Evolutionary conservation across 306 rosid genomes (phyloP).

Genomic region (Cajanus cajan): DNA sequence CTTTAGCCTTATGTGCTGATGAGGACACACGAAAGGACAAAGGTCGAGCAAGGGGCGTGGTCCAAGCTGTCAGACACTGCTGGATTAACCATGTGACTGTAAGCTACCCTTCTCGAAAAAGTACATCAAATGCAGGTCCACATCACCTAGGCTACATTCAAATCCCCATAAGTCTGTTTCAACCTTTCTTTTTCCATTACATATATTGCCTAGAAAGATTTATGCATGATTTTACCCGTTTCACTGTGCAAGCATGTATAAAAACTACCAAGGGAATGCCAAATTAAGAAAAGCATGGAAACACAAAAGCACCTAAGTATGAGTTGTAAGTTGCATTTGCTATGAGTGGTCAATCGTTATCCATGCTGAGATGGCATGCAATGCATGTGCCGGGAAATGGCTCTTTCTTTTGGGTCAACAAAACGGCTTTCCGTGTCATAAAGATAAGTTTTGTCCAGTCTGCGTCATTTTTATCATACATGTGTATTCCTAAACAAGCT

Average conservation of each 20-base stretch:
- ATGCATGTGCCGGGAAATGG: slow-evolving; percentile 16
- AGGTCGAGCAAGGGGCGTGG: slow-evolving; percentile 37
- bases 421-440: slow-evolving; percentile 8
- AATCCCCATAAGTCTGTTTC: slow-evolving; percentile 24
- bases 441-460: slow-evolving; percentile 20
- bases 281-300: neutral
- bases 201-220: neutral
- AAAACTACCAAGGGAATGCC: neutral
- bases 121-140: slow-evolving; percentile 26
- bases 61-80: slow-evolving; percentile 64
- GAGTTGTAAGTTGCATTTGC: slow-evolving; percentile 31
- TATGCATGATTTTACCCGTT: slow-evolving; percentile 6
- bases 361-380: neutral
- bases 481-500: neutral
- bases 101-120: slow-evolving; percentile 40
- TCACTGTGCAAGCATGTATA: neutral
- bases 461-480: neutral
- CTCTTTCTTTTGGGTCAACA: slow-evolving; percentile 15
- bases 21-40: slow-evolving; percentile 39
- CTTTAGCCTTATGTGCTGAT: slow-evolving; percentile 34
- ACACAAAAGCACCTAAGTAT: neutral
- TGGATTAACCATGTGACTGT: slow-evolving; percentile 59
- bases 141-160: slow-evolving; percentile 22
- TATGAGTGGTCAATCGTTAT: neutral
- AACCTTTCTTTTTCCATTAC: neutral